These are phyloP conservation scores for Tolypocladium tundrense DNA, from an alignment of 2,329 filamentous ascomycete genomes.

Conservation along the genomic window DNA sequence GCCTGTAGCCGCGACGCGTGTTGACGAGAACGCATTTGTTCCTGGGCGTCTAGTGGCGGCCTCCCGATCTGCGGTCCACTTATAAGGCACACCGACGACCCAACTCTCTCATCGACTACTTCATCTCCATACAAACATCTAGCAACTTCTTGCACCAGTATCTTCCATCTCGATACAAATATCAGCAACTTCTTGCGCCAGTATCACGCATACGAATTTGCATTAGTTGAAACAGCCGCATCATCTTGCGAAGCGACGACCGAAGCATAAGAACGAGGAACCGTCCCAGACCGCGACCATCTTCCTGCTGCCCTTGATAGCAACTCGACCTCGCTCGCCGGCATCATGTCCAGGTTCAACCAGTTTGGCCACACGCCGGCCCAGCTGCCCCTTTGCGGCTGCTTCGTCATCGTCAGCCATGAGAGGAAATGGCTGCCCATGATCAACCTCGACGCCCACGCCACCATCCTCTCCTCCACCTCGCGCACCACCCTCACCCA, in stretches of 20 bases:
- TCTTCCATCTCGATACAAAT: not conserved
- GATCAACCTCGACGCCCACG: slow-evolving; percentile 44
- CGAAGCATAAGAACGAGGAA: not conserved
- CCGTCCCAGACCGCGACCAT: not conserved
- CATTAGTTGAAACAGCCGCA: no score
- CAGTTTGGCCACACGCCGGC: not conserved
- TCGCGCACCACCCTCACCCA: slow-evolving; percentile 39
- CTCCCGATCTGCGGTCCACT: not conserved
- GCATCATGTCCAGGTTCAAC: not conserved
- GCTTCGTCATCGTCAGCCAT: slow-evolving; percentile 17
- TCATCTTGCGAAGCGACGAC: not conserved
- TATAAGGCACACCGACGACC: not conserved
- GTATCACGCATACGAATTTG: not conserved
- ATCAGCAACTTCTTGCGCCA: no score
- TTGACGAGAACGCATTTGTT: not conserved
- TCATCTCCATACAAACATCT: not conserved
- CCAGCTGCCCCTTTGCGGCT: slow-evolving; percentile 18
- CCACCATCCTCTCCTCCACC: slow-evolving; percentile 47
- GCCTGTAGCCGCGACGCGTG: not conserved
- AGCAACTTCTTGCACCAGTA: not conserved
- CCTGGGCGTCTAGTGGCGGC: not conserved
- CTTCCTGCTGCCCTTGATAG: not conserved
- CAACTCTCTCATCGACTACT: not conserved
- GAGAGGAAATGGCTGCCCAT: slow-evolving; percentile 43
- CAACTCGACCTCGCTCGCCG: not conserved